Evolutionary conservation across 257 asterid genomes (phyloP), one percentile per base, ranked within the genome.

Genomic region (Solanum medicagineum): DNA sequence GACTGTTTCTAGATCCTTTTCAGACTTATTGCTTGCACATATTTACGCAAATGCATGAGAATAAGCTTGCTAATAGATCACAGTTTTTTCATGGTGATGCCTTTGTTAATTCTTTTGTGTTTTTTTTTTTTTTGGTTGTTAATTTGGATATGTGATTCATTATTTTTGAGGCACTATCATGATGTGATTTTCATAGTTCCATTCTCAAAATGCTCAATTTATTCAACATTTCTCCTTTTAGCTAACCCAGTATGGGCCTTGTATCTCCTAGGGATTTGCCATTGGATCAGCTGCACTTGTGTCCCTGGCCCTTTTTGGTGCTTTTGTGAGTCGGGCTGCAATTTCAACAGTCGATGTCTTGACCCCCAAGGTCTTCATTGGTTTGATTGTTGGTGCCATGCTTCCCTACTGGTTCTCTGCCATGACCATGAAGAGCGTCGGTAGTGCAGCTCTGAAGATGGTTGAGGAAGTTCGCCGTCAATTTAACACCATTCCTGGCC

Each of bases 321-420:
- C 98, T 81, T 95, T 95, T 85, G 98, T 95, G 83, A 95, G 98
- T 89, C 94, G 97, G 29, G 98, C 98, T 2, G 94, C 36, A 80
- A 90, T 95, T 80, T 85, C 93, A 20, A 91, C 91, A 5, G 98
- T 95, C 49, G 92, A 95, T 88, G 98, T 93, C 29, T 86, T 95
- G 95, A 93, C 95, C 71, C 98, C 97, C 1, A 90, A 95, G 89
- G 98, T 95, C 80, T 95, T 95, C 90, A 95, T 95, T 73, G 97
- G 98, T 65, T 85, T 95, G 73, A 86, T 95, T 70, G 97, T 95
- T 53, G 98, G 98, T 81, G 98, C 97, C 20, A 95, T 95, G 98
- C 98, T 93, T 42, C 98, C 98, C 2, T 95, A 95, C 87, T 95
- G 98, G 98, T 95, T 95, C 88, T 95, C 98, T 6, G 98, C 98